Evolutionary conservation across 129 eudicot species (phyloP), one percentile per base, ranked within the genome.

Genomic region (Chrysanthemum lavandulifolium): DNA sequence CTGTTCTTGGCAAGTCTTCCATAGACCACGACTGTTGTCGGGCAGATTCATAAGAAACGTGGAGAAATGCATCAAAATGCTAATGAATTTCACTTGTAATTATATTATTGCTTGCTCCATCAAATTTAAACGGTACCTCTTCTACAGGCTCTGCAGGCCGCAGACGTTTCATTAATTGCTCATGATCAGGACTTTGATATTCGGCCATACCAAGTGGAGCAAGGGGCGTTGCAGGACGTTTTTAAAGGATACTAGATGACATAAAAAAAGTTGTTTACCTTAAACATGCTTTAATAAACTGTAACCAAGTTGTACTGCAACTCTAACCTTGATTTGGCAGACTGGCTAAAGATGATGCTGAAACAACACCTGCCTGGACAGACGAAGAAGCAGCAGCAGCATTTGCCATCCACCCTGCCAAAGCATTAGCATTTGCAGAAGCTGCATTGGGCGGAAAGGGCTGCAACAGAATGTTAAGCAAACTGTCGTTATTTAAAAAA

Each of bases 351-450:
- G 96, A 86, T 3, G 94, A 92, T 19, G 91, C 83, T 58, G 96
- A 84, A 78, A 89, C 97, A 83, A 88, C 87, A 66, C 87, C 89
- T 61, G 96, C 90, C 80, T 88, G 96, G 60, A 79, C 87, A 68
- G 97, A 92, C 49, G 97, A 88, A 79, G 97, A 86, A 61, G 93
- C 92, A 69, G 88, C 94, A 47, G 91, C 94, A 47, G 91, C 89
- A 80, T 86, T 89, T 74, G 90, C 85, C 94, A 89, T 82, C 96
- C 97, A 89, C 65, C 97, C 94, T 43, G 94, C 96, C 79, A 86
- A 78, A 75, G 96, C 96, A 83, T 81, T 85, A 65, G 96, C 85
- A 83, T 79, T 89, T 62, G 94, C 81, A 73, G 89, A 81, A 5
- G 96, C 86, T 51, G 96, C 89, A 62, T 84, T 51, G n/a, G 92